Evolutionary conservation across 2,329 filamentous ascomycete genomes (phyloP), one percentile per base, ranked within the genome.

Genomic region (Reticulascus tulasneorum): DNA sequence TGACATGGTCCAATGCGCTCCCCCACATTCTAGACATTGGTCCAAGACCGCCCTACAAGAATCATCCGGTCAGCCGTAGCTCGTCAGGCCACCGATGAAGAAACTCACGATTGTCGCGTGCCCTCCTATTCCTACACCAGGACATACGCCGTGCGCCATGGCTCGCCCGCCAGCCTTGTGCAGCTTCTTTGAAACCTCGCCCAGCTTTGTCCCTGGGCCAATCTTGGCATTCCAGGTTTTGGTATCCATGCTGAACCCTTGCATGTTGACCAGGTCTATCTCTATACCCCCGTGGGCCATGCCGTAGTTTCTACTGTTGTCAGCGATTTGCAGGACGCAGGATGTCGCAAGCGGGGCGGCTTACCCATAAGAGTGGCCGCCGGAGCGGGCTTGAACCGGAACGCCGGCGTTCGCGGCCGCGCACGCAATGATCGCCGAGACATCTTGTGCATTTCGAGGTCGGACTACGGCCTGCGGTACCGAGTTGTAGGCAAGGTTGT

Each of bases 311-410:
- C 39, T 42, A 6, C 12, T 9, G 6, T 6, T 7, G 33, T 35
- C 10, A 35, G 25, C 13, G 13, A 11, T 9, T 6, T 4, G 9
- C 0, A 9, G 23, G 23, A 19, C 13, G 5, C 9, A 27, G 4
- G 18, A 18, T 18, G 12, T 6, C 5, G 1, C 3, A 9, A 10
- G n/a, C 13, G 22, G 15, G 6, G 6, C 1, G n/a, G 40, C 67
- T 48, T 50, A 73, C 70, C 63, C 77, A 45, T 78, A 84, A 0
- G 75, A 81, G 48, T 84, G 79, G 0, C 79, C 79, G 4, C 79
- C 79, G 3, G 75, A 77, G 45, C 67, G 74, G 11, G 79, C 72
- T 49, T 82, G 77, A 0, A 83, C 75, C 44, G 73, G 71, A 33
- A 73, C 53, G 7, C 59, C 59, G n/a, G n/a, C n/a, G 39, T 63